phyloP scores from a whole-genome alignment of 2,329 filamentous ascomycete genomes.

The Phoma herbarum region DNA sequence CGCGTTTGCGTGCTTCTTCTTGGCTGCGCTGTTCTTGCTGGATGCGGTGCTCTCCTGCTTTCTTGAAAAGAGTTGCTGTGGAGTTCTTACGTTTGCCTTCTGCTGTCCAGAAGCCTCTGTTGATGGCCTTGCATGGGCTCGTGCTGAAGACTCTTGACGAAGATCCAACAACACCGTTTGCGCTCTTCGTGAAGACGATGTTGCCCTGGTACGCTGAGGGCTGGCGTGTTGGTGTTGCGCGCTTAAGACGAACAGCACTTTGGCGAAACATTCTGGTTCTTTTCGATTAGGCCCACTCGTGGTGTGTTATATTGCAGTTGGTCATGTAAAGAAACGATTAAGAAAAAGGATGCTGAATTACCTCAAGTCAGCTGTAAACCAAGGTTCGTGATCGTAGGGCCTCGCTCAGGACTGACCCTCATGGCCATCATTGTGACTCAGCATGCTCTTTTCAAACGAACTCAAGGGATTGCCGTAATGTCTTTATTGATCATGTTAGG shows the following conservation, averaged over 20 bases:
- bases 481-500: constrained; percentile 26
- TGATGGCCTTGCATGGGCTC: neutral
- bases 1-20: neutral
- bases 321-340: neutral
- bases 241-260: neutral
- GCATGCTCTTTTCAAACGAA: neutral
- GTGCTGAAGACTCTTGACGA: neutral
- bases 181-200: neutral
- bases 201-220: neutral
- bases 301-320: neutral
- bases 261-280: neutral
- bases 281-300: neutral
- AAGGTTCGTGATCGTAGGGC: neutral
- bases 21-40: neutral
- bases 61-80: neutral
- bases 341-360: neutral
- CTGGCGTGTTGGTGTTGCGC: neutral
- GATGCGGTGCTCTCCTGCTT: neutral
- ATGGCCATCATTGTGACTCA: neutral
- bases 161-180: neutral
- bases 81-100: neutral
- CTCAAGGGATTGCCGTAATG: constrained; percentile 12
- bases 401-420: neutral
- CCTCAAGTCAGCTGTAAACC: neutral
- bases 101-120: neutral